phyloP scores from a whole-genome alignment of 2,329 filamentous ascomycete genomes.

The Stemphylium beticola region DNA sequence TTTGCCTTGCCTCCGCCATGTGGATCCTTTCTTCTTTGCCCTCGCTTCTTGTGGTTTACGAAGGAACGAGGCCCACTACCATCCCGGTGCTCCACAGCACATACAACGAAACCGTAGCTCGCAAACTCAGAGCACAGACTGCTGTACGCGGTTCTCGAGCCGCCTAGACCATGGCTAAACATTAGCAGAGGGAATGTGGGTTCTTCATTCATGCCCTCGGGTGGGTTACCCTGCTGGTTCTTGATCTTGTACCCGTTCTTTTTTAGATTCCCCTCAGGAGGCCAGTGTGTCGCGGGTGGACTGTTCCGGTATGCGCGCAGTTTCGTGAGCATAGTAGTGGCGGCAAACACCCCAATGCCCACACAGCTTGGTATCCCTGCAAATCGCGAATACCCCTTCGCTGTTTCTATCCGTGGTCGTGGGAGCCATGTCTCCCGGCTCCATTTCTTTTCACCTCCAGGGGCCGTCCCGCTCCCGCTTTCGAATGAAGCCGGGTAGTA shows the following conservation, averaged over 20 bases:
- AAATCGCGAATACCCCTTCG: conserved; percentile 68
- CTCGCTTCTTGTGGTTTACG: conserved; percentile 60
- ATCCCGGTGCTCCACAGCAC: conserved; percentile 69
- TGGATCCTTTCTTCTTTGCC: conserved; percentile 17
- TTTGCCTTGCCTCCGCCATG: conserved; percentile 24
- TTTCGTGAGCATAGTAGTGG: conserved; percentile 68
- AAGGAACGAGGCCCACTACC: conserved; percentile 67
- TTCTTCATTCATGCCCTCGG: conserved; percentile 35
- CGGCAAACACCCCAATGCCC: conserved; percentile 61
- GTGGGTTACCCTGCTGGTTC: conserved; percentile 50
- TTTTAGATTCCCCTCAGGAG: conserved; percentile 51
- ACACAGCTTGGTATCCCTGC: conserved; percentile 56
- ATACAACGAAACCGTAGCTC: conserved; percentile 69
- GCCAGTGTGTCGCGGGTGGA: conserved; percentile 62
- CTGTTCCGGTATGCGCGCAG: conserved; percentile 69
- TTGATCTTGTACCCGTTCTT: conserved; percentile 51
- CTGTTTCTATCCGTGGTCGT: conserved; percentile 61
- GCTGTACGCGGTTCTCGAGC: conserved; percentile 67
- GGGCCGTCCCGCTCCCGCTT: conserved; percentile 46
- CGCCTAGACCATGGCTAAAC: conserved; percentile 71
- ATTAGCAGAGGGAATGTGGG: conserved; percentile 67
- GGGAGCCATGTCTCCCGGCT: conserved; percentile 68
- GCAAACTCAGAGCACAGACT: conserved; percentile 70
- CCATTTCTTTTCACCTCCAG: conserved; percentile 52
- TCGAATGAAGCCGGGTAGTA: conserved; percentile 67